A percentile compares a stretch with the other conserved stretches of the same genome.
phyloP scores from a whole-genome alignment of 169 alveolate genomes.

The Plasmodium berghei region DNA sequence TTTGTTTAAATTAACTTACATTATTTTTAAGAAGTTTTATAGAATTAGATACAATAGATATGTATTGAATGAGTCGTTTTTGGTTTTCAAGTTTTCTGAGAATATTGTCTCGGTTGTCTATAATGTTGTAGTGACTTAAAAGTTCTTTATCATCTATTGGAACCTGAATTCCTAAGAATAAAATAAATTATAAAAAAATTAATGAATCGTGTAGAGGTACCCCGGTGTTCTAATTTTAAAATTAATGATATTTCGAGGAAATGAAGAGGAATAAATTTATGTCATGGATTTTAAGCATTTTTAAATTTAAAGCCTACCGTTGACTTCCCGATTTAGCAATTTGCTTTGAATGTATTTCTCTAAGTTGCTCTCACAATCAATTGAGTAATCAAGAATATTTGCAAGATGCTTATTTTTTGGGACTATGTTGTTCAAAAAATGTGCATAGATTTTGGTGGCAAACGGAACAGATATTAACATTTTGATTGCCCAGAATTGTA shows the following conservation, averaged over 20 bases:
- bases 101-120: conserved; percentile 66
- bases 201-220: too few species aligned
- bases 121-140: conserved; percentile 52
- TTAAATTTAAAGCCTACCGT: conserved; percentile 13
- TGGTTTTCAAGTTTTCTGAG: conserved; percentile 61
- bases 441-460: conserved; percentile 88
- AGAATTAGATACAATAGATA: conserved; percentile 64
- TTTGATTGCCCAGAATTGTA: conserved; percentile 91
- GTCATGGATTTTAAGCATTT: too few species aligned
- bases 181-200: neutral
- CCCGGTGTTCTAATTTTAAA: too few species aligned
- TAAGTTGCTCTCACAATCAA: conserved; percentile 79
- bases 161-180: conserved; percentile 42
- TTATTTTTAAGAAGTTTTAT: conserved; percentile 58
- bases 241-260: too few species aligned
- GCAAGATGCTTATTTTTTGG: conserved; percentile 80
- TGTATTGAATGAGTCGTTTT: conserved; percentile 54
- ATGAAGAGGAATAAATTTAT: too few species aligned
- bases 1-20: conserved; percentile 12
- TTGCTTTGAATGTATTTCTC: conserved; percentile 78
- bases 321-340: conserved; percentile 66
- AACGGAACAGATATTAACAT: conserved; percentile 89
- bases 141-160: conserved; percentile 70
- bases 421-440: conserved; percentile 86
- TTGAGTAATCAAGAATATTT: conserved; percentile 58